A percentile compares a stretch with the other conserved stretches of the same genome.
phyloP scores from a whole-genome alignment of 1,284 basidiomycete genomes.

The Heterobasidion parviporum region DNA sequence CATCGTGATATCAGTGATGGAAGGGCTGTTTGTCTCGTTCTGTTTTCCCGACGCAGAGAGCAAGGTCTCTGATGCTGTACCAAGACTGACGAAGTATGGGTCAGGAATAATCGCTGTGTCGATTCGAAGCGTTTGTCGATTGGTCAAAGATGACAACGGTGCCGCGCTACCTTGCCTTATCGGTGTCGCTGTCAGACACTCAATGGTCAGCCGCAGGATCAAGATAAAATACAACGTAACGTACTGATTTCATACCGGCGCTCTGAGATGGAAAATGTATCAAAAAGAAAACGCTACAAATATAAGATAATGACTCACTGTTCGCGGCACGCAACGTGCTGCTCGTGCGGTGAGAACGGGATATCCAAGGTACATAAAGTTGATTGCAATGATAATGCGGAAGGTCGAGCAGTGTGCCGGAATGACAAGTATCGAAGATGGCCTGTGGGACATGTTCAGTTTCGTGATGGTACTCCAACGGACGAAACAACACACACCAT shows the following conservation, averaged over 20 bases:
- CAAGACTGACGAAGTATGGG: no score
- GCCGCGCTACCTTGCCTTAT: no score
- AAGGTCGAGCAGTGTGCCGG: constrained; percentile 11
- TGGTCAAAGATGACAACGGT: no score
- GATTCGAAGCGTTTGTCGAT: no score
- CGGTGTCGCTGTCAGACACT: neutral
- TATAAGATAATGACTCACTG: neutral
- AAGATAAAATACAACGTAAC: neutral
- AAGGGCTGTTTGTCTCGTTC: no score
- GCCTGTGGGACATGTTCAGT: constrained; percentile 1
- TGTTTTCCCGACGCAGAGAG: no score
- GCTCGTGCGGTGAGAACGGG: neutral
- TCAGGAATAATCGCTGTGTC: no score
- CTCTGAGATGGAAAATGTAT: neutral
- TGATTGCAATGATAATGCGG: constrained; percentile 1
- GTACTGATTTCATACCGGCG: neutral
- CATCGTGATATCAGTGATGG: no score
- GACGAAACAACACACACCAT: no score
- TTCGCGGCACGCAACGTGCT: no score
- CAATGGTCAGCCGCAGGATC: neutral
- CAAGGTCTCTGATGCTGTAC: no score
- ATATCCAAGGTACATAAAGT: constrained; percentile 9
- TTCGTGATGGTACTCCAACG: no score
- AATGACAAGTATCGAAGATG: constrained; percentile 11
- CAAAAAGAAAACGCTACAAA: constrained; percentile 1